Conservation (phyloP, 2,329 filamentous ascomycete species). For the Westerdykella sp. region DNA sequence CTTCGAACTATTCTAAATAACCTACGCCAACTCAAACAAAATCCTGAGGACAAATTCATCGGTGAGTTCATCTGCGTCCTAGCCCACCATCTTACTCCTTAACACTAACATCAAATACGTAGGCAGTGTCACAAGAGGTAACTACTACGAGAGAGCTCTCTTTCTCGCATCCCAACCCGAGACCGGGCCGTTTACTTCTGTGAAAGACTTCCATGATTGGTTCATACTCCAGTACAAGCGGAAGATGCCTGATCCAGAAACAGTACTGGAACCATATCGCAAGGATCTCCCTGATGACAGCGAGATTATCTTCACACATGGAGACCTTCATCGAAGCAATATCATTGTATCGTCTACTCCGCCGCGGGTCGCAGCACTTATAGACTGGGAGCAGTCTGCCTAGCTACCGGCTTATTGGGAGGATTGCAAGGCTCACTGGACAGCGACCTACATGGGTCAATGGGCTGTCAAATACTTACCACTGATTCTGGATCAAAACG, state of each 20-base stretch:
- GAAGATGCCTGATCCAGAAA: slow-evolving; percentile 17
- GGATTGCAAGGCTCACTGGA: slow-evolving; percentile 23
- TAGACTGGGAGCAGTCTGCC: slow-evolving; percentile 31
- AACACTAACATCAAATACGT: slow-evolving; percentile 3
- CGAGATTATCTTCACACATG: slow-evolving; percentile 32
- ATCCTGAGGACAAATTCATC: slow-evolving; percentile 20
- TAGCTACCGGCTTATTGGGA: slow-evolving; percentile 33
- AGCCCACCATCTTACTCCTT: neutral
- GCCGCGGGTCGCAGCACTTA: slow-evolving; percentile 17
- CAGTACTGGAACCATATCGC: slow-evolving; percentile 21
- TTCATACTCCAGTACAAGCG: slow-evolving; percentile 16
- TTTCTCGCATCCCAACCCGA: slow-evolving; percentile 6
- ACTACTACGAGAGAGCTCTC: slow-evolving; percentile 8
- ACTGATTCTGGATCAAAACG: slow-evolving; percentile 24
- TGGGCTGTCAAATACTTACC: slow-evolving; percentile 27
- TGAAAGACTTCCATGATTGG: slow-evolving; percentile 31
- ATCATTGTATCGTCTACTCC: slow-evolving; percentile 22
- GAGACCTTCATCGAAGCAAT: slow-evolving; percentile 33
- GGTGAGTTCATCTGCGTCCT: slow-evolving; percentile 9
- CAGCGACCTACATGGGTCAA: slow-evolving; percentile 9
- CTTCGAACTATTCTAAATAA: slow-evolving; percentile 13
- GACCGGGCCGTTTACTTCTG: slow-evolving; percentile 25
- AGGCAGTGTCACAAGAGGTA: slow-evolving; percentile 7
- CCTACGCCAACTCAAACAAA: slow-evolving; percentile 21
- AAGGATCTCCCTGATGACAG: slow-evolving; percentile 25